Conservation (phyloP, 1,139 yeast species). For the Saccharomycopsis phalli region DNA sequence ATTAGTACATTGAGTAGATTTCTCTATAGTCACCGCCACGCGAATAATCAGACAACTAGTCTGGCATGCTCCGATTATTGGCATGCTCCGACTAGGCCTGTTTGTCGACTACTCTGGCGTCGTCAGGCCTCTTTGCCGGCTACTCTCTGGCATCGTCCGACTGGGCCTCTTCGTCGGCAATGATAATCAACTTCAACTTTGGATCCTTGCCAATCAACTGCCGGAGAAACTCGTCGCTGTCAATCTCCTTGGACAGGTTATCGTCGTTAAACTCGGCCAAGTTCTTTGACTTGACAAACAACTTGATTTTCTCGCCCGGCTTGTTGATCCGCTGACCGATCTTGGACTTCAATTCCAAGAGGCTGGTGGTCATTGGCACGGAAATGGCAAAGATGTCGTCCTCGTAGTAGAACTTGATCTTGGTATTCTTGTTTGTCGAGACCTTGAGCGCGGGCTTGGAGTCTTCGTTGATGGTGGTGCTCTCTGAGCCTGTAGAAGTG, state of each 20-base stretch:
- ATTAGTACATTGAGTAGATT: no score
- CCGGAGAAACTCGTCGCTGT: conserved; percentile 23
- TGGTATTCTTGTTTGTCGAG: conserved; percentile 29
- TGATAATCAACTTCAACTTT: conserved; percentile 18
- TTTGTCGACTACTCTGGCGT: no score
- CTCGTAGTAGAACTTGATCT: conserved; percentile 81
- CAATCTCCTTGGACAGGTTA: conserved; percentile 27
- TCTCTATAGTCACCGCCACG: no score
- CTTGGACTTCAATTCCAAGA: conserved; percentile 53
- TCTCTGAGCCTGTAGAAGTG: conserved; percentile 1
- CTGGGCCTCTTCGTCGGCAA: conserved; percentile 16
- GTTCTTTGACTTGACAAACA: conserved; percentile 25
- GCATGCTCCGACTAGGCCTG: no score
- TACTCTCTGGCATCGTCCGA: conserved; percentile 3
- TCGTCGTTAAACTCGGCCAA: conserved; percentile 19
- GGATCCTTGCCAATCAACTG: conserved; percentile 17
- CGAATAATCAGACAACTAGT: no score
- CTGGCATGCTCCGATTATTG: no score
- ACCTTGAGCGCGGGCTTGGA: conserved; percentile 21
- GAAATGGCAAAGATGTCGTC: conserved; percentile 88
- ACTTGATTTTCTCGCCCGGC: conserved; percentile 24
- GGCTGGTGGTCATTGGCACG: conserved; percentile 52
- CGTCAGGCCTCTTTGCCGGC: no score
- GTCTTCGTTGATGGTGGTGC: not conserved
- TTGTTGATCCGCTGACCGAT: conserved; percentile 54